Conservation (phyloP, 108 stramenopile genomes). For the Skeletonema menzelii region DNA sequence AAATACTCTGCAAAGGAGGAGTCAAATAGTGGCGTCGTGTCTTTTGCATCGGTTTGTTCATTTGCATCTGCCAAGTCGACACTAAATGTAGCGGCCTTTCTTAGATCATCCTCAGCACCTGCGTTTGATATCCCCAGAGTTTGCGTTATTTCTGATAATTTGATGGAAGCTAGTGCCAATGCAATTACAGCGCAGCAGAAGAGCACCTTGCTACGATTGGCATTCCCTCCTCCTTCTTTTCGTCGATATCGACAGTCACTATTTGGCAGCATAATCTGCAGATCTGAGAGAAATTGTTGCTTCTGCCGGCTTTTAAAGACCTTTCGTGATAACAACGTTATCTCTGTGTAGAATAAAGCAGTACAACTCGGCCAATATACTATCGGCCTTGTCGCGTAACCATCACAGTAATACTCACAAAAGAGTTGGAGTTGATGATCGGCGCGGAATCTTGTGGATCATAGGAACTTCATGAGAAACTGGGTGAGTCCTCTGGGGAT, state of each 20-base stretch:
- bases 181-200: not conserved
- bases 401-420: too few relatives aligned
- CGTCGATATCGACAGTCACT: not conserved
- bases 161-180: not conserved
- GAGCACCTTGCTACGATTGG: not conserved
- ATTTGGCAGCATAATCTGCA: not conserved
- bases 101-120: not conserved
- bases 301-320: too few relatives aligned
- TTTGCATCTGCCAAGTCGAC: not conserved
- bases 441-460: too few relatives aligned
- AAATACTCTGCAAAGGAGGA: conserved; percentile 19
- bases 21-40: conserved; percentile 6
- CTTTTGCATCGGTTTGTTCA: not conserved
- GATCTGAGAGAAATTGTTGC: too few relatives aligned
- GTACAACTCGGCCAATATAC: too few relatives aligned
- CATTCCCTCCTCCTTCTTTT: not conserved
- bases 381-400: too few relatives aligned
- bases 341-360: too few relatives aligned
- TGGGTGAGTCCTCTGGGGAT: too few relatives aligned
- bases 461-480: too few relatives aligned
- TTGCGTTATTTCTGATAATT: not conserved
- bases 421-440: too few relatives aligned
- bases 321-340: too few relatives aligned
- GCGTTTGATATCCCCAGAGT: not conserved
- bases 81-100: not conserved